phyloP scores from a whole-genome alignment of 2,329 filamentous ascomycete genomes.

The Scortechinia acanthostroma region DNA sequence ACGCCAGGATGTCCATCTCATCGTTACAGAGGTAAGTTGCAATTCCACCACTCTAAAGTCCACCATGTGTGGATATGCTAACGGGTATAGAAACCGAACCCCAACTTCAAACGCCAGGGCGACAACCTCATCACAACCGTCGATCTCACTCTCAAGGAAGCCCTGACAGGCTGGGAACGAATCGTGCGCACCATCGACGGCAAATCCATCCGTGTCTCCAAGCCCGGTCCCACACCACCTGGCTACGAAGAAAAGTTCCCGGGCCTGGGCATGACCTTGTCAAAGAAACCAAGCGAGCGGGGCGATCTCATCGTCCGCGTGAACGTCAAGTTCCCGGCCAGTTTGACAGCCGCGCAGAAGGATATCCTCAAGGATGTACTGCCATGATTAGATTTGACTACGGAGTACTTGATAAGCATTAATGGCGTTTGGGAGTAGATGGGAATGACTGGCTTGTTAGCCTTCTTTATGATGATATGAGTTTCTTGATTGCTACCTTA shows the following conservation, averaged over 20 bases:
- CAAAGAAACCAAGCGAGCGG: constrained; percentile 58
- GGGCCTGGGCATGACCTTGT: constrained; percentile 63
- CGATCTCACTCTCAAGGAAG: constrained; percentile 65
- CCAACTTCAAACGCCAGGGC: constrained; percentile 57
- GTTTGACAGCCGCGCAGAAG: constrained; percentile 56
- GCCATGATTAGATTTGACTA: constrained; percentile 7
- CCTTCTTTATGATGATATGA: background rate
- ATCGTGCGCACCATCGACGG: constrained; percentile 68
- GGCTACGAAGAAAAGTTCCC: constrained; percentile 60
- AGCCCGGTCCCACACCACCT: constrained; percentile 59
- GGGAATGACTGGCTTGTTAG: background rate
- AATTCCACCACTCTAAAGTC: background rate
- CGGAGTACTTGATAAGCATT: background rate
- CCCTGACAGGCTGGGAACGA: constrained; percentile 64
- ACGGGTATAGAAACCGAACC: constrained; percentile 49
- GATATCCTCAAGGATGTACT: constrained; percentile 57
- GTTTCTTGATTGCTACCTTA: background rate
- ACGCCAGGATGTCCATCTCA: constrained; percentile 67
- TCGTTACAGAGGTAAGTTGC: constrained; percentile 56
- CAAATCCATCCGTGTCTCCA: constrained; percentile 55
- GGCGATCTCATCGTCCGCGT: constrained; percentile 64
- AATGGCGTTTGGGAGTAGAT: constrained; percentile 3
- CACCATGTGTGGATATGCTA: background rate
- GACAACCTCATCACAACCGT: constrained; percentile 60
- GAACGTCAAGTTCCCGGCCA: constrained; percentile 65